Base-by-base conservation (phyloP, 805 yeast species). In the Teunomyces panamensis region DNA sequence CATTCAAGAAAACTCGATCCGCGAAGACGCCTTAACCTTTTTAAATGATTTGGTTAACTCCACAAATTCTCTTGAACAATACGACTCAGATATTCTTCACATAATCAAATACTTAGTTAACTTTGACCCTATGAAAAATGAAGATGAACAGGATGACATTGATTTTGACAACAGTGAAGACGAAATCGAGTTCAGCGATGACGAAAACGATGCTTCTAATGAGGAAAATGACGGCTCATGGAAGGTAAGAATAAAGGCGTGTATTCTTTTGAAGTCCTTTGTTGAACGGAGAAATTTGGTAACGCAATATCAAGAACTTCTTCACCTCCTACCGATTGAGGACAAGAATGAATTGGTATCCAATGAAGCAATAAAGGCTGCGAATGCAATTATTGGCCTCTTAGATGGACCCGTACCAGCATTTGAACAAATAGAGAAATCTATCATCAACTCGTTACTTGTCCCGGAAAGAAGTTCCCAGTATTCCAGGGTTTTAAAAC, bases 241-340 rank as follows among this genome's bases (percentile, higher is more conserved):
- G 86, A 83, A 79, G 52, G 64, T 87, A 14, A 69, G 94, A 49
- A 68, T 79, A 36, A 76, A 75, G 45, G 65, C 87, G 0, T 71
- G 79, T 5, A 66, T 64, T 28, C 56, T 82, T 30, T 56, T 77
- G 6, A 61, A 71, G 13, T 57, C 73, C 0, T 48, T 78, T 10
- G 63, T 77, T n/a, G 57, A 56, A 2, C 53, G 58, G 1, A 45
- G 50, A 1, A 47, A 59, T 1, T 56, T 80, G 13, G 62, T 71
- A 5, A 36, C 54, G 2, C 49, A 78, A 7, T 74, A 72, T 47
- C 48, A 59, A 2, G 37, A 47, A 1, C 58, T 68, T 9, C 66
- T 72, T 46, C 62, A 56, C 5, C 49, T 49, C 28, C 11, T 49
- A 9, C 59, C 71, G 36, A 46, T 77, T 20, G 58, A 67, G 35